Conservation (phyloP, 2,329 filamentous ascomycete genomes). For the Phoma sp. region DNA sequence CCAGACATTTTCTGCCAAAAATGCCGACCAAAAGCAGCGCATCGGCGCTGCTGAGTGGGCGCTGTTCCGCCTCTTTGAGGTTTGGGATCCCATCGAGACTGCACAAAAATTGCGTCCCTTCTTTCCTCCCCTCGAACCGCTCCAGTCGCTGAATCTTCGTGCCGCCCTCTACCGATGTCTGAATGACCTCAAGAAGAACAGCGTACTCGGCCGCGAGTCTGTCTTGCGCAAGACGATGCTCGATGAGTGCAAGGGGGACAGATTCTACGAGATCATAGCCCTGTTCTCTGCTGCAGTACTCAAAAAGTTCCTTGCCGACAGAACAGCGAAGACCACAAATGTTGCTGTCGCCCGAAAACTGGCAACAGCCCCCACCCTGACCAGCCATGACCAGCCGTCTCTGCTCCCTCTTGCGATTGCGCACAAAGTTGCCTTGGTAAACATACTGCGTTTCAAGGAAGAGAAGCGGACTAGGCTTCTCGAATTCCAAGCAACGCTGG, state of each 20-base stretch:
- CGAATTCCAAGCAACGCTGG: constrained; percentile 69
- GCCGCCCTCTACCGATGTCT: constrained; percentile 81
- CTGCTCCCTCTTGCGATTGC: constrained; percentile 73
- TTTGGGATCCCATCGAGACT: constrained; percentile 81
- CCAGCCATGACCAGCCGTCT: constrained; percentile 41
- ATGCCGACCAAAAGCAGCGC: constrained; percentile 81
- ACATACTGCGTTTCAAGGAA: constrained; percentile 65
- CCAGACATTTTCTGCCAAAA: constrained; percentile 71
- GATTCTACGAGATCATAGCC: constrained; percentile 84
- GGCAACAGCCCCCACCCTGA: constrained; percentile 50
- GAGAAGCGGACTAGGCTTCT: constrained; percentile 63
- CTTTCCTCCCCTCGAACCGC: constrained; percentile 87
- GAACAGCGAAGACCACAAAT: constrained; percentile 49
- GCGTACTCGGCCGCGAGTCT: constrained; percentile 77
- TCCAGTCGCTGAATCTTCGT: constrained; percentile 89
- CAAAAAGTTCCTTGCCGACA: constrained; percentile 66
- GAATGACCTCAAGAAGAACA: constrained; percentile 86
- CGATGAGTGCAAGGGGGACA: constrained; percentile 92
- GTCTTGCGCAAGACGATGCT: constrained; percentile 92
- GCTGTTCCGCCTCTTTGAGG: constrained; percentile 81
- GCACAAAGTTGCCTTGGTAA: constrained; percentile 71
- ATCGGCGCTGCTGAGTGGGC: constrained; percentile 88
- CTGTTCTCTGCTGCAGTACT: constrained; percentile 84
- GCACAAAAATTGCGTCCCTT: constrained; percentile 86
- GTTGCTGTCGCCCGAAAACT: constrained; percentile 57